phyloP scores from a whole-genome alignment of 2,329 filamentous ascomycete genomes.

The Claviceps arundinis region DNA sequence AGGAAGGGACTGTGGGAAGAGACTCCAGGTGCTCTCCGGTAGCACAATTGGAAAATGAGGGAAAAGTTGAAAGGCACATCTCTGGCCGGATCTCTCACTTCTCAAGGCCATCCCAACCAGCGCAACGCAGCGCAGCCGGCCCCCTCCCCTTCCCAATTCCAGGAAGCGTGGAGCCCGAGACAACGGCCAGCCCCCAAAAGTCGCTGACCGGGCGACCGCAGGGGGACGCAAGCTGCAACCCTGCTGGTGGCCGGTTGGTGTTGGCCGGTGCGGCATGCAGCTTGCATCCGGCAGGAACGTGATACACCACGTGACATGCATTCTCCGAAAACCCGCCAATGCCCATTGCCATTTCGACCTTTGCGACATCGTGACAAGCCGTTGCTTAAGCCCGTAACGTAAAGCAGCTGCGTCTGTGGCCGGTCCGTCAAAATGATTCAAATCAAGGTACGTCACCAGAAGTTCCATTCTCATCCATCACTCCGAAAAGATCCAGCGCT shows the following conservation, averaged over 20 bases:
- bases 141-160: background rate
- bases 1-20: too few species aligned
- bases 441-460: slow-evolving; percentile 49
- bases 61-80: background rate
- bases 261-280: too few species aligned
- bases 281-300: background rate
- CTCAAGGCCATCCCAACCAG: background rate
- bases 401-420: slow-evolving; percentile 6
- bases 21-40: too few species aligned
- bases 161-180: background rate
- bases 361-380: background rate
- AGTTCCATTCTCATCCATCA: background rate
- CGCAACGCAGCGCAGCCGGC: background rate
- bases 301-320: slow-evolving; percentile 3
- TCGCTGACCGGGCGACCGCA: slow-evolving; percentile 18
- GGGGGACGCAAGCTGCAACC: background rate
- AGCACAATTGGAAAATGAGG: too few species aligned
- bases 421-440: slow-evolving; percentile 62
- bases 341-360: background rate
- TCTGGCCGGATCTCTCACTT: background rate
- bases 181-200: slow-evolving; percentile 10
- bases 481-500: background rate
- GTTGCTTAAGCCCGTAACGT: background rate
- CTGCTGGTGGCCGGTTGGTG: background rate
- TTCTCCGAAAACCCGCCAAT: background rate